Conservation (phyloP, 495 filamentous ascomycete species). For the Xylaria cubensis region DNA sequence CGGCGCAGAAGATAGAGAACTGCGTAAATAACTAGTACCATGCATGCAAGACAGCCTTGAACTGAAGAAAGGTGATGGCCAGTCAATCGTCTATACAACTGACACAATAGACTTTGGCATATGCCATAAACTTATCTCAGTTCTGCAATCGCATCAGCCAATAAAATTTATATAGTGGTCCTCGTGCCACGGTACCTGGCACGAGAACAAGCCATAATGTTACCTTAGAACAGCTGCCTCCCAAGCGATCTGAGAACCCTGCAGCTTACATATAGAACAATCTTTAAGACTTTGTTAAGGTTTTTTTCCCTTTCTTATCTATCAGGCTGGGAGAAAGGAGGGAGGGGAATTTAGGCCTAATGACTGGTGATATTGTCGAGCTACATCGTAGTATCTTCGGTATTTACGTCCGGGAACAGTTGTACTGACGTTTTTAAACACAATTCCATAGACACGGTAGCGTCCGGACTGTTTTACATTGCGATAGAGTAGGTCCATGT, state of each 20-base stretch:
- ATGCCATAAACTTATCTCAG: background rate
- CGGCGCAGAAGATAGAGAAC: too few relatives aligned
- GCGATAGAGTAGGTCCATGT: background rate
- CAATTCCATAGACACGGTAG: background rate
- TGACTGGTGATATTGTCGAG: too few relatives aligned
- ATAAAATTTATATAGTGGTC: background rate
- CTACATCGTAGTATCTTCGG: background rate
- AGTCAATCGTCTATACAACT: background rate
- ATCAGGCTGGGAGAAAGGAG: background rate
- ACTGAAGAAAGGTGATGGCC: background rate
- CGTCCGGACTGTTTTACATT: background rate
- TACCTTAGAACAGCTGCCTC: background rate
- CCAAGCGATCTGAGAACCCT: background rate
- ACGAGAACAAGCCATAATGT: background rate
- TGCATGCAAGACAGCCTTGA: too few relatives aligned
- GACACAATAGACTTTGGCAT: background rate
- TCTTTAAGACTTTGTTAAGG: background rate
- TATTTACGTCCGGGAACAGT: background rate
- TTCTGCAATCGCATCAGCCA: background rate
- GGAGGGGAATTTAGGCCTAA: background rate
- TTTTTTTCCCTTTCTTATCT: background rate
- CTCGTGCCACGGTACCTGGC: background rate
- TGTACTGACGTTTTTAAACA: background rate
- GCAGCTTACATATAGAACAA: background rate
- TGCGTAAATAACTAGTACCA: too few relatives aligned